Conservation (phyloP, 768 basidiomycete genomes). For the Naganishia kalamii region DNA sequence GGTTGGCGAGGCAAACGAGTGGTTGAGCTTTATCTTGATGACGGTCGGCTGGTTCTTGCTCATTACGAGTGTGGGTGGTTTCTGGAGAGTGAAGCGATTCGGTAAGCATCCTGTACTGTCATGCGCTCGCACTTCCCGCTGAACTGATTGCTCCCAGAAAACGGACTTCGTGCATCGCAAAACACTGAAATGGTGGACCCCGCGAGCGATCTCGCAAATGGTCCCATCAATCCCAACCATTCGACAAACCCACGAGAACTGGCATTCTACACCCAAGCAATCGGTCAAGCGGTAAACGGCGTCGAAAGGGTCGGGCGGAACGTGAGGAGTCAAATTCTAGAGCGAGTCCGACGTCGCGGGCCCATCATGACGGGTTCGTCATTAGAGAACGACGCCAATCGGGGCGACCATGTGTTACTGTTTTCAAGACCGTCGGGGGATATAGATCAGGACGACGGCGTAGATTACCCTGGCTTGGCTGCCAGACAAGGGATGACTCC, state of each 20-base stretch:
- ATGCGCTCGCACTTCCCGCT: neutral
- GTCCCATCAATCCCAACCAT: constrained; percentile 5
- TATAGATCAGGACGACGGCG: constrained; percentile 18
- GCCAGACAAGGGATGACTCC: constrained; percentile 17
- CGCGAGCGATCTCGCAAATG: constrained; percentile 14
- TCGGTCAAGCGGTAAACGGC: constrained; percentile 3
- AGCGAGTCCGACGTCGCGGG: constrained; percentile 6
- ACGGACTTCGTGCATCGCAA: constrained; percentile 18
- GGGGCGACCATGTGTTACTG: constrained; percentile 12
- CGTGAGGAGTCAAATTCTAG: neutral
- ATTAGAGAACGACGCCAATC: neutral
- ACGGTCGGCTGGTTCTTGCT: constrained; percentile 85
- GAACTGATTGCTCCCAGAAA: constrained; percentile 2
- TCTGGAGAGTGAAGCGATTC: constrained; percentile 45
- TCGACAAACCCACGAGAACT: neutral
- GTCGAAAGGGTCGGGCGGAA: neutral
- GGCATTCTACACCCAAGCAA: constrained; percentile 14
- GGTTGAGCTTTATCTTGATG: constrained; percentile 89
- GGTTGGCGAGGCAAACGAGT: constrained; percentile 60
- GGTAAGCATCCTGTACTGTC: constrained; percentile 21
- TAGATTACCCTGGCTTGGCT: constrained; percentile 15
- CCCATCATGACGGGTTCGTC: neutral
- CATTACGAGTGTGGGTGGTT: constrained; percentile 72
- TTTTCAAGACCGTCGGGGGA: constrained; percentile 8
- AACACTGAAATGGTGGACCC: constrained; percentile 12